These are phyloP conservation scores for Anthoceros angustus DNA, from an alignment of 225 moss, liverwort and hornwort genomes.

Conservation along the genomic window DNA sequence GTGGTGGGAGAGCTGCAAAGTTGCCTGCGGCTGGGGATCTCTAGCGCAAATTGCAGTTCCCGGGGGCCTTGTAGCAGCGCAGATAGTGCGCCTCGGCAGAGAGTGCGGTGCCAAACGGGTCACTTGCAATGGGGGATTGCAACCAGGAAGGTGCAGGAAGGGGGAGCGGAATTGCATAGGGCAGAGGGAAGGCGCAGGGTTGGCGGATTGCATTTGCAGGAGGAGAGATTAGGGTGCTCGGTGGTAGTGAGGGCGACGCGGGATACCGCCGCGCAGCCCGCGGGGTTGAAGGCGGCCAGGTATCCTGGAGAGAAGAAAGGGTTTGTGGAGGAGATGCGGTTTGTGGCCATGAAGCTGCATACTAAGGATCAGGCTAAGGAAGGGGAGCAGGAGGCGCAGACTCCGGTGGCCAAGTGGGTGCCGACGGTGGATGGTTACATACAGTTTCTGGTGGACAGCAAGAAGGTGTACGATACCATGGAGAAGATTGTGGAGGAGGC, in stretches of 20 bases:
- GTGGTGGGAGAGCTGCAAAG: neutral
- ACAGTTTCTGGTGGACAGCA: slow-evolving; percentile 73
- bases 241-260: slow-evolving; percentile 38
- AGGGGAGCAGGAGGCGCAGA: slow-evolving; percentile 64
- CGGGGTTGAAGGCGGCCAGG: slow-evolving; percentile 33
- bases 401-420: slow-evolving; percentile 82
- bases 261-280: slow-evolving; percentile 48
- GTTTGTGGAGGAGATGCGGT: slow-evolving; percentile 96
- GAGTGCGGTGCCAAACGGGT: neutral
- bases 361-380: slow-evolving; percentile 93
- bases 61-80: neutral
- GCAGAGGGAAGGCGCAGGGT: neutral
- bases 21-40: neutral
- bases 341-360: slow-evolving; percentile 95
- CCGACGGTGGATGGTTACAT: slow-evolving; percentile 49
- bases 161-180: neutral
- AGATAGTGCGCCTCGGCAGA: slow-evolving; percentile 1
- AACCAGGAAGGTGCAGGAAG: neutral
- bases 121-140: neutral
- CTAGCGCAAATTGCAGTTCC: neutral
- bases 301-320: slow-evolving; percentile 87
- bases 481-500: slow-evolving; percentile 65
- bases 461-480: slow-evolving; percentile 75
- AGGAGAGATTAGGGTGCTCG: slow-evolving; percentile 7
- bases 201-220: neutral